These are phyloP conservation scores for Aspergillus affinis DNA, from an alignment of 495 filamentous ascomycete species.

Conservation along the genomic window DNA sequence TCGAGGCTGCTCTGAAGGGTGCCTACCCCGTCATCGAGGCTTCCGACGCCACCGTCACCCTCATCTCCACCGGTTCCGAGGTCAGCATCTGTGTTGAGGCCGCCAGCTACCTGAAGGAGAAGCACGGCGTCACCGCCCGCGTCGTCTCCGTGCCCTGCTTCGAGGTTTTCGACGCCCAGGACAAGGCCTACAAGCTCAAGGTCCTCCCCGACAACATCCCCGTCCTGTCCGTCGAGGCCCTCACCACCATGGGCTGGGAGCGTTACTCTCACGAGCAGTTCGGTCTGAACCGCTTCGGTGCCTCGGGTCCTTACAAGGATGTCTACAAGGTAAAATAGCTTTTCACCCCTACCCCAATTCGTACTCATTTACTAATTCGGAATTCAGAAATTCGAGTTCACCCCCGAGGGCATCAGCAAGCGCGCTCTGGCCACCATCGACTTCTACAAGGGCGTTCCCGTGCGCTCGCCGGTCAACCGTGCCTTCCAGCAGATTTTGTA, in stretches of 20 bases:
- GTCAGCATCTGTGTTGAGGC: constrained; percentile 92
- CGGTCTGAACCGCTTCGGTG: constrained; percentile 97
- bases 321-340: constrained; percentile 78
- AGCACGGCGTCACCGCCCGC: constrained; percentile 83
- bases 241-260: constrained; percentile 95
- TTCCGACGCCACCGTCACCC: constrained; percentile 79
- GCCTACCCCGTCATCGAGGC: constrained; percentile 88
- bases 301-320: constrained; percentile 93
- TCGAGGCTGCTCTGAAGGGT: constrained; percentile 88
- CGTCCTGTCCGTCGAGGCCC: constrained; percentile 88
- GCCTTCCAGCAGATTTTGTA: constrained; percentile 57
- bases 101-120: constrained; percentile 83
- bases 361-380: constrained; percentile 18
- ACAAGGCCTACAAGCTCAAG: constrained; percentile 88
- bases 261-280: constrained; percentile 99
- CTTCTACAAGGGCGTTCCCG: constrained; percentile 91
- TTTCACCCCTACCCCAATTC: not conserved
- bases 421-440: constrained; percentile 86
- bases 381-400: constrained; percentile 95
- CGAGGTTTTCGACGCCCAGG: constrained; percentile 94
- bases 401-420: constrained; percentile 92
- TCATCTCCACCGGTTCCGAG: constrained; percentile 95
- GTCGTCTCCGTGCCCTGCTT: constrained; percentile 96
- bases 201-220: constrained; percentile 95
- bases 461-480: constrained; percentile 94